Evolutionary conservation across 2,329 filamentous ascomycete genomes (phyloP).

Genomic region (Rhinocladiella mackenziei): DNA sequence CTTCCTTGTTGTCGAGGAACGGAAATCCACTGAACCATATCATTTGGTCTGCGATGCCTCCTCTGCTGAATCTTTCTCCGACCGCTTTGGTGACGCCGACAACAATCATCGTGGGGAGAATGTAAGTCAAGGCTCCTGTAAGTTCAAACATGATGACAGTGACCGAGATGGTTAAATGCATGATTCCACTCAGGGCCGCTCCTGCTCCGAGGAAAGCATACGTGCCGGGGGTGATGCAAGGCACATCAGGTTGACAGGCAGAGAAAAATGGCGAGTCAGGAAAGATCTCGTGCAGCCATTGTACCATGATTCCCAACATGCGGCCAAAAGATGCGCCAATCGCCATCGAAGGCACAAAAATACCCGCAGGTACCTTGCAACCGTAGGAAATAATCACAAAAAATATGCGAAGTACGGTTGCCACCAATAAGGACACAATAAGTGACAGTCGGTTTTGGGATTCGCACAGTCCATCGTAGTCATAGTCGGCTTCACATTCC

Average conservation of each 20-base stretch:
- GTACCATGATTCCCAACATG: constrained; percentile 89
- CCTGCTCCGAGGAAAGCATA: constrained; percentile 94
- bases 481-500: constrained; percentile 84
- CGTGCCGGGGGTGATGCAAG: constrained; percentile 94
- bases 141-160: constrained; percentile 99
- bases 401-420: constrained; percentile 74
- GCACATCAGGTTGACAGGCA: constrained; percentile 81
- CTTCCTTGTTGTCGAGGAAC: constrained; percentile 95
- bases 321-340: constrained; percentile 91
- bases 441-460: constrained; percentile 69
- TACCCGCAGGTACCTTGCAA: constrained; percentile 94
- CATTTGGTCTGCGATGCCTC: constrained; percentile 95
- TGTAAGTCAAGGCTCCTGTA: constrained; percentile 94
- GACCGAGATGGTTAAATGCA: constrained; percentile 95
- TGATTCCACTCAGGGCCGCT: constrained; percentile 88
- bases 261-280: constrained; percentile 81
- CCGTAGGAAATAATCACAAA: constrained; percentile 95
- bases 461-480: constrained; percentile 87
- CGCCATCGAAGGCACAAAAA: constrained; percentile 98
- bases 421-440: constrained; percentile 70
- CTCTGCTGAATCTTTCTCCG: constrained; percentile 85
- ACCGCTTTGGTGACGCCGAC: constrained; percentile 95
- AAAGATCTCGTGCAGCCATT: constrained; percentile 79
- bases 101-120: constrained; percentile 97
- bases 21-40: constrained; percentile 98